Conservation (phyloP, 495 filamentous ascomycete genomes). For the Haplographium delicatum region DNA sequence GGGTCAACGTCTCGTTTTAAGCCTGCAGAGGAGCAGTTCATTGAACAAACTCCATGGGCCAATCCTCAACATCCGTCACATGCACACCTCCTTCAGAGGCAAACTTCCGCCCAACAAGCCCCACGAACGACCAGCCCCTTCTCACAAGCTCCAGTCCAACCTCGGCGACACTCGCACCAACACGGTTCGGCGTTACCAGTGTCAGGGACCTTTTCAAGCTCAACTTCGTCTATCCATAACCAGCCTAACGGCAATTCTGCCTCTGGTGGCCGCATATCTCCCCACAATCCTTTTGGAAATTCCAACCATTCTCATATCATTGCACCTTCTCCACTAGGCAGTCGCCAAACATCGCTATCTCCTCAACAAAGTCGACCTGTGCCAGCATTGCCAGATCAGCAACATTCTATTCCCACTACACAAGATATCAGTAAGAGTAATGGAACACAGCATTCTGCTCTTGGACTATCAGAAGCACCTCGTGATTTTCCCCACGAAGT, state of each 20-base stretch:
- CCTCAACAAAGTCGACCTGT: constrained; percentile 19
- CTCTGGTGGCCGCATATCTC: constrained; percentile 21
- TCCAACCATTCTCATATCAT: constrained; percentile 20
- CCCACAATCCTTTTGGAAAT: constrained; percentile 23
- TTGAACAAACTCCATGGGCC: constrained; percentile 81
- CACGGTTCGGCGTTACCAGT: constrained; percentile 13
- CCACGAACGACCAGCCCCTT: constrained; percentile 26
- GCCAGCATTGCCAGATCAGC: constrained; percentile 3
- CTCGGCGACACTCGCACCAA: constrained; percentile 21
- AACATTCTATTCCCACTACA: neutral
- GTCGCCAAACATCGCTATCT: constrained; percentile 25
- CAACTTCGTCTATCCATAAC: constrained; percentile 11
- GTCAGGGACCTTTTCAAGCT: constrained; percentile 25
- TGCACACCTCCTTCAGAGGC: constrained; percentile 31
- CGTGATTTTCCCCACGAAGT: constrained; percentile 23
- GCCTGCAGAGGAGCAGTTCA: constrained; percentile 74
- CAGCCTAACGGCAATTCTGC: constrained; percentile 21
- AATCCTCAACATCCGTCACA: constrained; percentile 82
- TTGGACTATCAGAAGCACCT: neutral
- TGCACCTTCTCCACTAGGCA: constrained; percentile 22
- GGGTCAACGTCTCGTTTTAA: constrained; percentile 35
- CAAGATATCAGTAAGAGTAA: constrained; percentile 12
- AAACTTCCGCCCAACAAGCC: constrained; percentile 21
- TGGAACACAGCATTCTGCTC: constrained; percentile 17
- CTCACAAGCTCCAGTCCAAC: constrained; percentile 18